Conservation (phyloP, 805 yeast genomes). For the Metschnikowia cubensis region DNA sequence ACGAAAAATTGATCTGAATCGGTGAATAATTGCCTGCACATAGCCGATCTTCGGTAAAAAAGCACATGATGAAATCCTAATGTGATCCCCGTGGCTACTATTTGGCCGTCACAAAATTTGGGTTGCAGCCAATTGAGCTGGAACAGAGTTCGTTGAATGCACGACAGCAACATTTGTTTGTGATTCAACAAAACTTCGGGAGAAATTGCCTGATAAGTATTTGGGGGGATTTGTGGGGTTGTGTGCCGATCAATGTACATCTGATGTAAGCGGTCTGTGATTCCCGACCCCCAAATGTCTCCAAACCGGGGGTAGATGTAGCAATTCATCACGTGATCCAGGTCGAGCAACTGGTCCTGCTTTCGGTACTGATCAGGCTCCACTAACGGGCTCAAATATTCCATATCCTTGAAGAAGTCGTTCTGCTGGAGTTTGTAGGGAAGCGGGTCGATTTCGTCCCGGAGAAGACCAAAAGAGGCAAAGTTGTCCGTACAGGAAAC, state of each 20-base stretch:
- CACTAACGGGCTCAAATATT: slow-evolving; percentile 47
- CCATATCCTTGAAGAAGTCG: slow-evolving; percentile 49
- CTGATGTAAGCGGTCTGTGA: neutral
- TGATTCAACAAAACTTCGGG: neutral
- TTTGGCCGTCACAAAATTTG: slow-evolving; percentile 35
- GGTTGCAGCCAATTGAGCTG: slow-evolving; percentile 10
- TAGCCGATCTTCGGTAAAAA: slow-evolving; percentile 28
- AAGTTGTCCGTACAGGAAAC: slow-evolving; percentile 67
- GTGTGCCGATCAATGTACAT: neutral
- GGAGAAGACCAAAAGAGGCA: slow-evolving; percentile 61
- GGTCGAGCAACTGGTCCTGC: slow-evolving; percentile 39
- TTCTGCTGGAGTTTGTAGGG: slow-evolving; percentile 51
- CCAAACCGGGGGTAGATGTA: slow-evolving; percentile 17
- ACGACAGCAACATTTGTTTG: neutral
- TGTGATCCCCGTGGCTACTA: slow-evolving; percentile 23
- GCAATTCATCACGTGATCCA: slow-evolving; percentile 23
- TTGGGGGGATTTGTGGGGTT: neutral
- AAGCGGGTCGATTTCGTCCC: slow-evolving; percentile 57
- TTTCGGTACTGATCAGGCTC: slow-evolving; percentile 32
- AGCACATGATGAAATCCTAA: slow-evolving; percentile 37
- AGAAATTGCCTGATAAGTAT: slow-evolving; percentile 6
- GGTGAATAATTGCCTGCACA: slow-evolving; percentile 22
- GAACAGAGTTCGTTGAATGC: neutral
- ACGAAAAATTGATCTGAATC: slow-evolving; percentile 22
- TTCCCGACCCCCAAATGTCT: neutral